Evolutionary conservation across 208 protist genomes (phyloP), one percentile per base, ranked within the genome.

Genomic region (Tritrichomonas musculus): DNA sequence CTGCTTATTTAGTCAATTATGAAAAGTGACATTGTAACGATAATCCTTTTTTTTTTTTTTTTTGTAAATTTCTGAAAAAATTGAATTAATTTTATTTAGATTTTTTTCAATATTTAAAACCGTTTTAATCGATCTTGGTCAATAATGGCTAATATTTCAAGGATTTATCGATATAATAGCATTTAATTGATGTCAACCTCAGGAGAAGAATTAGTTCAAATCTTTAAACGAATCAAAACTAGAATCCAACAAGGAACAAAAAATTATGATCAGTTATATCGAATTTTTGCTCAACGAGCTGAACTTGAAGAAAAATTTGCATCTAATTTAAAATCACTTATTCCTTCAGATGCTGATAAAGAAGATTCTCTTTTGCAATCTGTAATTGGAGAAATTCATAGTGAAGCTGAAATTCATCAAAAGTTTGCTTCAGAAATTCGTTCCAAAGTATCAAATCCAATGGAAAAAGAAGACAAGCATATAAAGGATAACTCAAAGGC

Each of bases 261-360:
- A 5, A 84, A 44, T 25, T 84, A 47, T 53, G 36, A 49, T 25
- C 3, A 36, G 49, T 27, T 84, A 8, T 25, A 33, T n/a, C 25
- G 25, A 20, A 33, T 84, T 55, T 17, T 84, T 14, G 36, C 41
- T 13, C 22, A 49, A 20, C 36, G 73, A 39, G 44, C 44, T 33
- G 73, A 84, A n/a, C 17, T n/a, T 25, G 73, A 84, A 84, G 73
- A 84, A 53, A 84, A 84, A 53, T 39, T 84, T 30, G 27, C 73
- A 9, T 20, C 13, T 9, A 33, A 39, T n/a, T 33, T 84, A 25
- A 84, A 84, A 84, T 3, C 27, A 1, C n/a, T 53, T 53, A 84
- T 84, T n/a, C 73, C 73, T 13, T 3, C 27, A 1, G 36, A 49
- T 5, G 2, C 13, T 53, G 20, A 49, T 22, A 49, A 5, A 84